Percentiles rank a stretch among this genome's conserved stretches.
phyloP scores from a whole-genome alignment of 2,329 filamentous ascomycete genomes.

The Sporothrix sp. region DNA sequence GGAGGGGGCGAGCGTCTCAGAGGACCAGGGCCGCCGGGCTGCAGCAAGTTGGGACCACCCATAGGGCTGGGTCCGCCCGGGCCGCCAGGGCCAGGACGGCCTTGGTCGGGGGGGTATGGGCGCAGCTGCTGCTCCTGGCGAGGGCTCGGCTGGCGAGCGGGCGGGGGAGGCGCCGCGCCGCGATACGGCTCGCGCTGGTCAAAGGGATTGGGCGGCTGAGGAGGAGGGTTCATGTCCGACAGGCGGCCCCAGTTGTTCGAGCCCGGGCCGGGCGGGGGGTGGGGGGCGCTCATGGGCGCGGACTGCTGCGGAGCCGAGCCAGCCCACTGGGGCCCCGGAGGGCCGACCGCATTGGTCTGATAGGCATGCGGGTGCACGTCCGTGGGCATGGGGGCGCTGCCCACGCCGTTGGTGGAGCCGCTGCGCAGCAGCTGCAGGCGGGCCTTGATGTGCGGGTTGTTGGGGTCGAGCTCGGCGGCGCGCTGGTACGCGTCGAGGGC shows the following conservation, averaged over 20 bases:
- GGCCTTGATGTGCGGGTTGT: conserved; percentile 92
- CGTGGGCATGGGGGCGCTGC: conserved; percentile 76
- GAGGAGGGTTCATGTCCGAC: conserved; percentile 67
- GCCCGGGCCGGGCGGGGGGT: conserved; percentile 48
- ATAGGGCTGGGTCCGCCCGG: conserved; percentile 34
- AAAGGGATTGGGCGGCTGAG: conserved; percentile 71
- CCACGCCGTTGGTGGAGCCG: conserved; percentile 63
- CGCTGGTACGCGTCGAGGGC: conserved; percentile 92
- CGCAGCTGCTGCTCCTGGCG: conserved; percentile 61
- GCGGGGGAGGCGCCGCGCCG: conserved; percentile 46
- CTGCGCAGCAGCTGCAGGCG: conserved; percentile 81
- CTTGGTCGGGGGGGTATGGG: conserved; percentile 60
- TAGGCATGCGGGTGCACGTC: conserved; percentile 95
- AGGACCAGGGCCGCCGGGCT: conserved; percentile 25
- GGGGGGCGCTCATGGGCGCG: conserved; percentile 37
- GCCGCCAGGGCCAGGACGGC: conserved; percentile 33
- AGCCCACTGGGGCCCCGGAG: conserved; percentile 83
- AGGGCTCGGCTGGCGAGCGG: conserved; percentile 58
- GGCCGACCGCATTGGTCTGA: conserved; percentile 73
- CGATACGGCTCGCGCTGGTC: conserved; percentile 66
- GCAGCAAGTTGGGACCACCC: conserved; percentile 41
- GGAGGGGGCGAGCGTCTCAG: conserved; percentile 43
- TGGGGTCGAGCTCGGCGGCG: conserved; percentile 86
- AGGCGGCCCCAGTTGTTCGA: conserved; percentile 54
- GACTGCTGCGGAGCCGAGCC: conserved; percentile 49